Conservation (phyloP, 2,329 filamentous ascomycete genomes). For the Bipolaris bicolor region DNA sequence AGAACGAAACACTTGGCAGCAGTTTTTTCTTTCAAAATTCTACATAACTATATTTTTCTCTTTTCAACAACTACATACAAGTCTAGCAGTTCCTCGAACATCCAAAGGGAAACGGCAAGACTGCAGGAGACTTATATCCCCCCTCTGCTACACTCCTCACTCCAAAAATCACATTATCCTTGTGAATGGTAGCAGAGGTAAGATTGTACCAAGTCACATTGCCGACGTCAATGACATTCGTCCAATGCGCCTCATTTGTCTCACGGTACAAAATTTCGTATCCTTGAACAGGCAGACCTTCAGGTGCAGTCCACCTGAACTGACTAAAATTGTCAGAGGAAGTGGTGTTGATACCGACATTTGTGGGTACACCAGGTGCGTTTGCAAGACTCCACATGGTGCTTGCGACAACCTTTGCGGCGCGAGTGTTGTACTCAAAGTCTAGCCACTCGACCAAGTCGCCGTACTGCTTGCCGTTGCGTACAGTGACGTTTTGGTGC, state of each 20-base stretch:
- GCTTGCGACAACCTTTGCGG: conserved; percentile 59
- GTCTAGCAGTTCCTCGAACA: conserved; percentile 24
- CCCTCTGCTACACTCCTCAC: conserved; percentile 56
- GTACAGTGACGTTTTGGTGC: conserved; percentile 59
- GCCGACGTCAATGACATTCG: conserved; percentile 55
- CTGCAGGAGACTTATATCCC: conserved; percentile 56
- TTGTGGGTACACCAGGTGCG: conserved; percentile 55
- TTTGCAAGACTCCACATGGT: conserved; percentile 60
- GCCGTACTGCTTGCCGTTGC: conserved; percentile 58
- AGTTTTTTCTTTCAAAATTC: no score
- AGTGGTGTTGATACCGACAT: conserved; percentile 55
- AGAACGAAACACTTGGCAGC: no score
- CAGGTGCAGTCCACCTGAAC: conserved; percentile 54
- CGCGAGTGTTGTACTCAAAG: conserved; percentile 59
- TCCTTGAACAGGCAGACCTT: conserved; percentile 49
- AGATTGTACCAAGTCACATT: conserved; percentile 46
- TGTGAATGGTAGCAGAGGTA: conserved; percentile 56
- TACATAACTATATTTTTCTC: no score
- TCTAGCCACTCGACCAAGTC: conserved; percentile 61
- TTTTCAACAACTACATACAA: neutral
- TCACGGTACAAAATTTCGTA: conserved; percentile 63
- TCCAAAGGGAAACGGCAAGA: conserved; percentile 47
- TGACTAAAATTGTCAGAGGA: conserved; percentile 55
- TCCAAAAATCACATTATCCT: conserved; percentile 63
- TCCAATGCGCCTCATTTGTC: conserved; percentile 58